phyloP scores from a whole-genome alignment of 306 rosid species.

The Gillenia trifoliata region DNA sequence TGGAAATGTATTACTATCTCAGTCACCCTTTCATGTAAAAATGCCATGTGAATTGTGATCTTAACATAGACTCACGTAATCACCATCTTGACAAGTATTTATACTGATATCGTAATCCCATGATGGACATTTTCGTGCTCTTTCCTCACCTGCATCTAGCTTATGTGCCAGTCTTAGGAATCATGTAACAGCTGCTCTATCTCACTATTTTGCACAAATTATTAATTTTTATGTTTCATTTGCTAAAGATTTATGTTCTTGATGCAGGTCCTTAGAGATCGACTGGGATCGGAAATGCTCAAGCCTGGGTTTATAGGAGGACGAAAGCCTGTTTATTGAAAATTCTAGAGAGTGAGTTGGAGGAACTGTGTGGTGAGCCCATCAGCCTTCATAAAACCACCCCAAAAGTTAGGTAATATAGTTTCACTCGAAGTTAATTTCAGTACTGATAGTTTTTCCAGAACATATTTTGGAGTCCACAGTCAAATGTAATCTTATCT shows the following conservation, averaged over 20 bases:
- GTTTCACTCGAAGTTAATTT: neutral
- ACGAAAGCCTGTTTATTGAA: conserved; percentile 47
- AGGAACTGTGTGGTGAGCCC: conserved; percentile 67
- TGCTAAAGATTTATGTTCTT: conserved; percentile 10
- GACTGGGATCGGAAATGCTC: conserved; percentile 72
- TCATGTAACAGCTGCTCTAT: neutral
- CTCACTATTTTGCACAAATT: neutral
- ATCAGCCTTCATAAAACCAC: conserved; percentile 46
- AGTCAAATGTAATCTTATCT: neutral
- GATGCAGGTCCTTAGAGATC: conserved; percentile 78
- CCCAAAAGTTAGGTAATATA: neutral
- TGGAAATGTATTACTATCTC: neutral
- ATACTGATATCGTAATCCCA: no score
- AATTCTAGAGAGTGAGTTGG: conserved; percentile 58
- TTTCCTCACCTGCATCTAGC: neutral
- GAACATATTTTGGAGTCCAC: neutral
- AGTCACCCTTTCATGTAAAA: neutral
- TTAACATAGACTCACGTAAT: neutral
- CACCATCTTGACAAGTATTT: no score
- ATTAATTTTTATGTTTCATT: neutral
- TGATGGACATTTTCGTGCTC: neutral
- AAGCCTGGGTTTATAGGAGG: conserved; percentile 83
- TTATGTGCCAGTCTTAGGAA: neutral
- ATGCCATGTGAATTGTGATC: neutral
- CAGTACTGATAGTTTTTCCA: neutral